Base-by-base conservation (phyloP, 108 stramenopile genomes). In the Nitzschia putrida region DNA sequence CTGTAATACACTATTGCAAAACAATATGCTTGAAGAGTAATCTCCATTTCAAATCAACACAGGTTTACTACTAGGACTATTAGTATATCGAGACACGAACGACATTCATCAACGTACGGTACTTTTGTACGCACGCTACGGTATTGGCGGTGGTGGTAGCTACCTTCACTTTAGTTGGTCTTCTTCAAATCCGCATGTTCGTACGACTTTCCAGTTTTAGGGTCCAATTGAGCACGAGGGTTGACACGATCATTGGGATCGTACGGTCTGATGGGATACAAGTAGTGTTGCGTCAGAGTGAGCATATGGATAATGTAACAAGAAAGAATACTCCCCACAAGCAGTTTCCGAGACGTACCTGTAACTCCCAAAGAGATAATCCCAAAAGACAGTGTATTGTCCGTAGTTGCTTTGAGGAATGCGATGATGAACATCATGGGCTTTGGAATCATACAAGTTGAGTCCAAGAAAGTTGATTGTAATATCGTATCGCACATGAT, bases 311-410 rank as follows among this genome's bases (percentile, higher is more conserved):
- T 10, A 58, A 10, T 37, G 57, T 16, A 54, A 16, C 16, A 54
- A 54, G 53, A 21, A 54, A 22, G 18, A 22, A 44, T 11, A 13
- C 44, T 11, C 9, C 44, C 53, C 9, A 54, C 8, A 41, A 44
- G 29, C 6, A 10, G 14, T n/a, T 26, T 18, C 26, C 1, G 13
- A 14, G 2, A 72, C 71, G 5, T 80, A 80, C 80, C 84, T 73
- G 60, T 83, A 93, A 21, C 88, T 86, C 37, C 96, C 94, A 80
- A 91, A 92, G 44, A 97, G 60, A 47, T 78, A 66, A 74, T 98
- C 98, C 96, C 97, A 98, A 64, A 97, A 79, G 84, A 97, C 95
- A 2, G 84, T 95, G 71, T 98, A 98, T 79, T 98, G 98, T 44
- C 96, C 98, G 74, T 96, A 98, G 68, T 98, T 98, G 66, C 86